Percentiles rank a stretch among this genome's conserved stretches.
These are phyloP conservation scores for Neostapfia colusana DNA, from an alignment of 176 grass and related monocot genomes.

Conservation along the genomic window DNA sequence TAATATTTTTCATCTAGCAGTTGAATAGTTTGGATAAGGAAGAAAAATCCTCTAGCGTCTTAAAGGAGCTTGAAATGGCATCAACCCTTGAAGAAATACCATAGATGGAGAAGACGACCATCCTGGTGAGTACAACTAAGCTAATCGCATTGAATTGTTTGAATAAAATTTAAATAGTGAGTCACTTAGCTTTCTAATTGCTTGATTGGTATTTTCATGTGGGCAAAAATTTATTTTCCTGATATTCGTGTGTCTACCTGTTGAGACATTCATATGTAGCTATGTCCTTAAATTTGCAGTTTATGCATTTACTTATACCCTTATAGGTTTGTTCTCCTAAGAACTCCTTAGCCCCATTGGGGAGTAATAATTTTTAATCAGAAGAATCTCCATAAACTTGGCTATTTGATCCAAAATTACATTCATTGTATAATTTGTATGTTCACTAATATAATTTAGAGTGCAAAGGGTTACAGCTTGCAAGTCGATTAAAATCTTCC, in stretches of 20 bases:
- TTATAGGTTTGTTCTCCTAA: neutral
- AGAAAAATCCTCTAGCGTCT: neutral
- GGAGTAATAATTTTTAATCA: neutral
- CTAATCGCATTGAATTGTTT: neutral
- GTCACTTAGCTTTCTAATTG: neutral
- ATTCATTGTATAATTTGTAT: neutral
- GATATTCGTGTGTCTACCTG: neutral
- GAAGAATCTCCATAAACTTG: neutral
- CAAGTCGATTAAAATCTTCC: neutral
- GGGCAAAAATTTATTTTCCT: neutral
- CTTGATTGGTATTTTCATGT: neutral
- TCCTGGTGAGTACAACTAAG: constrained; percentile 14
- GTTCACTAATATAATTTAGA: constrained; percentile 3
- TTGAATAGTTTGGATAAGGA: neutral
- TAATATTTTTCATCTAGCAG: too few relatives aligned
- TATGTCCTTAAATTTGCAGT: neutral
- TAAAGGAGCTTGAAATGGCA: neutral
- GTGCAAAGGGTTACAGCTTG: neutral
- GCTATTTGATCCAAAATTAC: neutral
- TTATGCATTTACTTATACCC: neutral
- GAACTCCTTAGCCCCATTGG: neutral
- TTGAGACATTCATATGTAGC: neutral
- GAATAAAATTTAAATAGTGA: neutral
- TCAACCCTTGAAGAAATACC: neutral
- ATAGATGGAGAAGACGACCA: neutral